Evolutionary conservation across 1,139 yeast genomes (phyloP), one percentile per base, ranked within the genome.

Genomic region (Candida neerlandica): DNA sequence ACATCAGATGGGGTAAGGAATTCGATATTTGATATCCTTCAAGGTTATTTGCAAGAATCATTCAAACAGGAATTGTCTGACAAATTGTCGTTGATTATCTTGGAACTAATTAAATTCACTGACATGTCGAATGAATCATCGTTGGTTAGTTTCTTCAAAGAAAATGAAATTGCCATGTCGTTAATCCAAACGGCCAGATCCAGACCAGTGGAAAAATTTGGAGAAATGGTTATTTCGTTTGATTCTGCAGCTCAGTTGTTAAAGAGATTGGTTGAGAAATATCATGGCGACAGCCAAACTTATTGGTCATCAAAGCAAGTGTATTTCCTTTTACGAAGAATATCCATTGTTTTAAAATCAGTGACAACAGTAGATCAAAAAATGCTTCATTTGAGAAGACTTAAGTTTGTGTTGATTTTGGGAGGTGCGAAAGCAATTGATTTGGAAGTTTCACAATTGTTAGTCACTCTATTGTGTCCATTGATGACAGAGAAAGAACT

Each of bases 1-100:
- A 61, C 80, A 0, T 63, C 62, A 12, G 66, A 69, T 23, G 85
- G 86, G 0, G 53, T 66, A 1, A 64, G 78, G 38, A 71, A 71
- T 46, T 64, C 65, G 1, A 61, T 80, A 0, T 73, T 71, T 42
- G 66, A 61, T 2, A 51, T 15, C 23, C 55, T 57, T 47, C 51
- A 41, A 34, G 44, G 29, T 1, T 52, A 50, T 34, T 60, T 59
- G 51, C 61, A 41, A 38, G 56, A 46, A 23, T 52, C 46, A 3
- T 55, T 56, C 14, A 57, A 58, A 11, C 45, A 49, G 1, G 55
- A 56, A 14, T 55, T 66, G 34, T 53, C 54, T 35, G 44, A 50
- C 15, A 65, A 66, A 34, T 45, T 65, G 30, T 51, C 60, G 11
- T 47, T 65, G 15, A 53, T 64, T 7, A 55, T 66, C 0, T 52